phyloP scores from a whole-genome alignment of 768 basidiomycete species.

The Pisolithus marmoratus region DNA sequence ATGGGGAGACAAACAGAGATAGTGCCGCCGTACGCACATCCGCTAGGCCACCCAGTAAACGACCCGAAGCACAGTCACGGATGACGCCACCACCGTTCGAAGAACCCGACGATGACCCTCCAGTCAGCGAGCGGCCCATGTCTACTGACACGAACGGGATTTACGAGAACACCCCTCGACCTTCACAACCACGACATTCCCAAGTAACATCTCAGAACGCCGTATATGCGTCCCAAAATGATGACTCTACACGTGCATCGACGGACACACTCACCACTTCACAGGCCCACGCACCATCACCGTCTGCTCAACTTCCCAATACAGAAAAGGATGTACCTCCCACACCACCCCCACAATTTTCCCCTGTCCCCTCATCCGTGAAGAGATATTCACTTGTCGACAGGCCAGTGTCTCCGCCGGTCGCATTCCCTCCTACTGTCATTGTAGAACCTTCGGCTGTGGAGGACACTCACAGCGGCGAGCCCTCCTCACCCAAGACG shows the following conservation, averaged over 20 bases:
- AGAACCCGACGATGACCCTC: slow-evolving; percentile 28
- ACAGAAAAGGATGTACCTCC: slow-evolving; percentile 23
- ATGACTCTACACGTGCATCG: slow-evolving; percentile 2
- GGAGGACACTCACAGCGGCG: slow-evolving; percentile 24
- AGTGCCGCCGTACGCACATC: slow-evolving; percentile 34
- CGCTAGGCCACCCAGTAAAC: slow-evolving; percentile 35
- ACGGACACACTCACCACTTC: slow-evolving; percentile 7
- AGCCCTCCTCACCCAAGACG: slow-evolving; percentile 29
- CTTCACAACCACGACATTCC: slow-evolving; percentile 13
- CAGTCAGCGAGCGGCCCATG: slow-evolving; percentile 6
- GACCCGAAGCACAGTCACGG: slow-evolving; percentile 28
- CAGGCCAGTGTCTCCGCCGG: slow-evolving; percentile 45
- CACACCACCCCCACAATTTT: slow-evolving; percentile 16
- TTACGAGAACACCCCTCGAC: slow-evolving; percentile 2
- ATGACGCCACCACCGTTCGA: slow-evolving; percentile 24
- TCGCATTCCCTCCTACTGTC: slow-evolving; percentile 42
- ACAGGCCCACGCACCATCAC: not conserved
- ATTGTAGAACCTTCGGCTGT: slow-evolving; percentile 29
- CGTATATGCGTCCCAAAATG: slow-evolving; percentile 2
- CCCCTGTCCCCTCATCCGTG: slow-evolving; percentile 54
- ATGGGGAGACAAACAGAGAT: slow-evolving; percentile 34
- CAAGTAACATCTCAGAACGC: slow-evolving; percentile 4
- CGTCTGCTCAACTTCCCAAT: slow-evolving; percentile 16
- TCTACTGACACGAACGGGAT: slow-evolving; percentile 9
- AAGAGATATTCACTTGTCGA: slow-evolving; percentile 80